These are phyloP conservation scores for Xylaria hypoxylon DNA, from an alignment of 2,329 filamentous ascomycete species.

Conservation along the genomic window DNA sequence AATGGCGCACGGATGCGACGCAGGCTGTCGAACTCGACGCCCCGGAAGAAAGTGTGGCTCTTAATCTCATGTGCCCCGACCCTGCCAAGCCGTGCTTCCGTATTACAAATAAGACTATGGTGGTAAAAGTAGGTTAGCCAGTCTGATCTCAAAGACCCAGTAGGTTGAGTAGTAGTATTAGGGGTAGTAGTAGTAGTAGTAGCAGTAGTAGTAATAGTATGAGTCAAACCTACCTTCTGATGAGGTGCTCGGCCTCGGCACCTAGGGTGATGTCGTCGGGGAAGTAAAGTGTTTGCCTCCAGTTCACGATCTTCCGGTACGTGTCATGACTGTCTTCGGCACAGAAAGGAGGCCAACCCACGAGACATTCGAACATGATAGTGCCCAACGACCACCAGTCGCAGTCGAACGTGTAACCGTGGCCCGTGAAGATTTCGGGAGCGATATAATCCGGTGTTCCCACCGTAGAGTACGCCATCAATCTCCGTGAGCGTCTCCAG, in stretches of 20 bases:
- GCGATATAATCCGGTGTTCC: slow-evolving; percentile 99
- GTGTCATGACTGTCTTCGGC: slow-evolving; percentile 97
- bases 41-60: slow-evolving; percentile 93
- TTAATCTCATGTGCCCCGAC: slow-evolving; percentile 93
- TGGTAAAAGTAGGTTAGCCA: slow-evolving; percentile 29
- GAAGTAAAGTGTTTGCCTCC: slow-evolving; percentile 95
- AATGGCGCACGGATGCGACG: slow-evolving; percentile 95
- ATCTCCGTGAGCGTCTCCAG: slow-evolving; percentile 93
- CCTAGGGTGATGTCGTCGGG: slow-evolving; percentile 93
- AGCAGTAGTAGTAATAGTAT: background rate
- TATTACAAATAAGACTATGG: slow-evolving; percentile 87
- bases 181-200: no score
- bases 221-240: slow-evolving; percentile 76
- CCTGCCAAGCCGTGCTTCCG: slow-evolving; percentile 89
- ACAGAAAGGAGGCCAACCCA: slow-evolving; percentile 99
- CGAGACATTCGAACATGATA: slow-evolving; percentile 99
- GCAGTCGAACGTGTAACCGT: slow-evolving; percentile 95
- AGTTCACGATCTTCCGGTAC: slow-evolving; percentile 99
- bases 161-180: no score
- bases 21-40: slow-evolving; percentile 93
- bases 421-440: slow-evolving; percentile 96
- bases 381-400: slow-evolving; percentile 99
- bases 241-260: slow-evolving; percentile 89
- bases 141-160: background rate
- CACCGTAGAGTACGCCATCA: slow-evolving; percentile 98